These are phyloP conservation scores for Vigna hirtella DNA, from an alignment of 306 rosid genomes.

Conservation along the genomic window DNA sequence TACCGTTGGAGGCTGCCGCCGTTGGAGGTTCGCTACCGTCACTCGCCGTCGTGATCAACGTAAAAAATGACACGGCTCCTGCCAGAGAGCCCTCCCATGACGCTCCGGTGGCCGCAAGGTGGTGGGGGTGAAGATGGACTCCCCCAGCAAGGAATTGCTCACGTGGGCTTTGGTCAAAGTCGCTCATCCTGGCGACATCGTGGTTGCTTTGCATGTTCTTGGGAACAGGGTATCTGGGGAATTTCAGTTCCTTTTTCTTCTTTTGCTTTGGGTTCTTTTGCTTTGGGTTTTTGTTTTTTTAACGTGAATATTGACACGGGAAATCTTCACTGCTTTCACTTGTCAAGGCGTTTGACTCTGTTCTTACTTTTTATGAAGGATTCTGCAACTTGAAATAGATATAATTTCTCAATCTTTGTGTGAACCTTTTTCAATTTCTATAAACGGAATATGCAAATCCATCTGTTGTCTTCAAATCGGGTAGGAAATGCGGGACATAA, in stretches of 20 bases:
- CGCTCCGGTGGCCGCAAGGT: constrained; percentile 62
- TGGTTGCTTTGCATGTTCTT: constrained; percentile 90
- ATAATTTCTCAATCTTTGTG: constrained; percentile 17
- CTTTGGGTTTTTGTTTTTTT: constrained; percentile 37
- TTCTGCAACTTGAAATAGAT: constrained; percentile 98
- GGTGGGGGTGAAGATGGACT: constrained; percentile 86
- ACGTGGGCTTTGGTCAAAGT: constrained; percentile 97
- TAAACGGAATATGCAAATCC: not conserved
- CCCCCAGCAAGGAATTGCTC: constrained; percentile 81
- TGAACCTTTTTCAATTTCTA: constrained; percentile 1
- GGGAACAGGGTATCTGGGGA: constrained; percentile 55
- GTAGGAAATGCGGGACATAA: constrained; percentile 32
- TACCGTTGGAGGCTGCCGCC: too few relatives aligned
- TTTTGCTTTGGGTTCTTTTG: too few relatives aligned
- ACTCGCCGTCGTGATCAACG: not conserved
- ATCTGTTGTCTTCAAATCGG: constrained; percentile 28
- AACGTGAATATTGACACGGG: too few relatives aligned
- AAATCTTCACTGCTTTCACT: too few relatives aligned
- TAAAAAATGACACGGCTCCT: constrained; percentile 50
- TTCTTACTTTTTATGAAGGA: constrained; percentile 90
- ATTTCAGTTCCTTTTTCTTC: not conserved
- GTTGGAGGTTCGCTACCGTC: accelerated
- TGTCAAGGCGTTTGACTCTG: constrained; percentile 93
- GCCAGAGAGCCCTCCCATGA: constrained; percentile 49
- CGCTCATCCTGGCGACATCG: constrained; percentile 83